These are phyloP conservation scores for Candolleomyces efflorescens DNA, from an alignment of 768 basidiomycete genomes.

Conservation along the genomic window DNA sequence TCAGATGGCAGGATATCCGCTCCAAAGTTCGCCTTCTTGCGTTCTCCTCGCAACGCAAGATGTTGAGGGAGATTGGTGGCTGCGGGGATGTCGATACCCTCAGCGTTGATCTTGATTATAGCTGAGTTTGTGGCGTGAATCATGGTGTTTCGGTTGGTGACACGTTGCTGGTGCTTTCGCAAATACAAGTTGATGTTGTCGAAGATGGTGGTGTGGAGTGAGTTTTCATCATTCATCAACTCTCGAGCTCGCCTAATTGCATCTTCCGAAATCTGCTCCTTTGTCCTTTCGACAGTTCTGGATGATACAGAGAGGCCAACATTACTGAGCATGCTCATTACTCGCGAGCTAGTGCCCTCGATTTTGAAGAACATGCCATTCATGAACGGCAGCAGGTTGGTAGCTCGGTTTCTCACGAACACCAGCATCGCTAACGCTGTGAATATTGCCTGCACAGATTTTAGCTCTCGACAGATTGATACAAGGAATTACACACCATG, in stretches of 20 bases:
- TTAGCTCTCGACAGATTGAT: neutral
- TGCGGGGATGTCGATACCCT: neutral
- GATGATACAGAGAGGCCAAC: constrained; percentile 22
- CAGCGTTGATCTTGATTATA: neutral
- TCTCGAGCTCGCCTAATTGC: constrained; percentile 17
- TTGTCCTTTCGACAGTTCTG: constrained; percentile 22
- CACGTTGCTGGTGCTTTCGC: constrained; percentile 23
- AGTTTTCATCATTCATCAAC: constrained; percentile 17
- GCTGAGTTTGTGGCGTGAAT: constrained; percentile 22
- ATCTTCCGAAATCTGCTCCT: constrained; percentile 21
- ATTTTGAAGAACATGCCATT: constrained; percentile 28
- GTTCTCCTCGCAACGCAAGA: constrained; percentile 13
- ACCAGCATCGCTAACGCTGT: constrained; percentile 17
- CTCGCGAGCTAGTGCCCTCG: constrained; percentile 23
- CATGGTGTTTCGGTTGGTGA: constrained; percentile 24
- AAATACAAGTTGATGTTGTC: constrained; percentile 32
- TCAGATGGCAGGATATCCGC: constrained; percentile 16
- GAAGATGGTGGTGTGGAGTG: constrained; percentile 20
- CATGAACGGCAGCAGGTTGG: constrained; percentile 24
- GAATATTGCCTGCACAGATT: neutral
- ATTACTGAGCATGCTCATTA: constrained; percentile 23
- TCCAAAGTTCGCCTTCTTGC: constrained; percentile 6
- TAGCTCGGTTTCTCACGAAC: constrained; percentile 22
- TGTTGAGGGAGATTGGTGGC: constrained; percentile 12
- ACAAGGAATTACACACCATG: neutral